A percentile compares a stretch with the other conserved stretches of the same genome.
Evolutionary conservation across 306 rosid genomes (phyloP).

Genomic region (Fragaria vesca): DNA sequence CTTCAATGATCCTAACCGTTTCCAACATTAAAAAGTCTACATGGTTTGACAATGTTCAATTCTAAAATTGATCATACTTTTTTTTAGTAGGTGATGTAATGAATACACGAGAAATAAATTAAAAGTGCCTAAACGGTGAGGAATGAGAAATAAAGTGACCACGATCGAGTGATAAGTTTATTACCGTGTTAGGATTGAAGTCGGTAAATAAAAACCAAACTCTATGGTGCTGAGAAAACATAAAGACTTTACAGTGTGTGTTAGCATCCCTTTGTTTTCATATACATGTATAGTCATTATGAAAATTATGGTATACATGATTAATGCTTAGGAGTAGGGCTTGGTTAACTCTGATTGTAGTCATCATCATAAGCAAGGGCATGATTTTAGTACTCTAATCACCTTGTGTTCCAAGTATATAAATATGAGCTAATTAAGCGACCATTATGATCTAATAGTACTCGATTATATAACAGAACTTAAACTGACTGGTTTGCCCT

Average conservation of each 20-base stretch:
- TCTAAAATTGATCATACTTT: not conserved
- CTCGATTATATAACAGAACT: not conserved
- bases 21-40: not conserved
- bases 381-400: not conserved
- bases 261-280: not conserved
- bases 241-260: not conserved
- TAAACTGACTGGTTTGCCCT: not conserved
- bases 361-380: not conserved
- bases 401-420: not conserved
- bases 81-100: too few species aligned
- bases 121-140: not conserved
- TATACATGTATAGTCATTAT: not conserved
- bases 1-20: not conserved
- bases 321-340: not conserved
- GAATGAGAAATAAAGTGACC: not conserved
- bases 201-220: too few species aligned
- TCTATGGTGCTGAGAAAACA: not conserved
- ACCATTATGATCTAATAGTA: not conserved
- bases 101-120: not conserved
- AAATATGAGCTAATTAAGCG: not conserved
- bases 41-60: not conserved
- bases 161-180: not conserved
- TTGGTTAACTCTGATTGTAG: not conserved
- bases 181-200: too few species aligned
- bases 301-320: not conserved